Evolutionary conservation across 2,329 filamentous ascomycete species (phyloP).

Genomic region (Cladosporium sp.): DNA sequence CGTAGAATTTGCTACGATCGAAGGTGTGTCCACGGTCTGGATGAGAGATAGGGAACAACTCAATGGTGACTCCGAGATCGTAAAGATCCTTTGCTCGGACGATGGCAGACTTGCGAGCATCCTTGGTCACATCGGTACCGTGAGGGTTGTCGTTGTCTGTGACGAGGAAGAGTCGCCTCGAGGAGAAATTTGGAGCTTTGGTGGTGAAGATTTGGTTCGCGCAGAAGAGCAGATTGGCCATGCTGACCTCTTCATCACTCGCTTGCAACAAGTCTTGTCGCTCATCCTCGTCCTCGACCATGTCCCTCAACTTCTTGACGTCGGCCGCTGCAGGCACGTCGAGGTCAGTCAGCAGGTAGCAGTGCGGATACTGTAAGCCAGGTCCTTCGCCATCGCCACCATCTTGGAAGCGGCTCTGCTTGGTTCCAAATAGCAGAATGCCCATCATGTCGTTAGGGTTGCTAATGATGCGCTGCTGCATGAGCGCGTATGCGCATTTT

Average conservation of each 20-base stretch:
- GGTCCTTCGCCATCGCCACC: constrained; percentile 50
- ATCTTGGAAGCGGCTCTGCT: constrained; percentile 74
- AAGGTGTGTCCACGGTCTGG: constrained; percentile 62
- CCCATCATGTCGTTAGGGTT: constrained; percentile 97
- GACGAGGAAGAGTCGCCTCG: constrained; percentile 87
- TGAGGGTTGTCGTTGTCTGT: constrained; percentile 92
- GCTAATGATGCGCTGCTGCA: constrained; percentile 98
- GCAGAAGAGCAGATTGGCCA: constrained; percentile 89
- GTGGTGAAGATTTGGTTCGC: constrained; percentile 96
- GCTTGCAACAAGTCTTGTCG: constrained; percentile 65
- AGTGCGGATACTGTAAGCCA: constrained; percentile 74
- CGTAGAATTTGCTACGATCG: constrained; percentile 82
- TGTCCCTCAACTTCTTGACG: constrained; percentile 69
- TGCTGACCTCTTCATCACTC: constrained; percentile 65
- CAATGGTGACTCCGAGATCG: constrained; percentile 85
- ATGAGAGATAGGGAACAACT: constrained; percentile 82
- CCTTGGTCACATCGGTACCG: constrained; percentile 56
- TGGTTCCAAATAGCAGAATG: constrained; percentile 83
- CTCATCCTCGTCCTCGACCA: constrained; percentile 77
- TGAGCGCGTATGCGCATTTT: constrained; percentile 89
- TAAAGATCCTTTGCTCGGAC: constrained; percentile 92
- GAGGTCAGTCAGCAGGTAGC: constrained; percentile 84
- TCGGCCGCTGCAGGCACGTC: constrained; percentile 83
- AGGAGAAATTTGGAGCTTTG: constrained; percentile 90
- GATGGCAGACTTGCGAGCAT: constrained; percentile 68